Evolutionary conservation across 2,329 filamentous ascomycete genomes (phyloP).

Genomic region (Penicillium brasilianum): DNA sequence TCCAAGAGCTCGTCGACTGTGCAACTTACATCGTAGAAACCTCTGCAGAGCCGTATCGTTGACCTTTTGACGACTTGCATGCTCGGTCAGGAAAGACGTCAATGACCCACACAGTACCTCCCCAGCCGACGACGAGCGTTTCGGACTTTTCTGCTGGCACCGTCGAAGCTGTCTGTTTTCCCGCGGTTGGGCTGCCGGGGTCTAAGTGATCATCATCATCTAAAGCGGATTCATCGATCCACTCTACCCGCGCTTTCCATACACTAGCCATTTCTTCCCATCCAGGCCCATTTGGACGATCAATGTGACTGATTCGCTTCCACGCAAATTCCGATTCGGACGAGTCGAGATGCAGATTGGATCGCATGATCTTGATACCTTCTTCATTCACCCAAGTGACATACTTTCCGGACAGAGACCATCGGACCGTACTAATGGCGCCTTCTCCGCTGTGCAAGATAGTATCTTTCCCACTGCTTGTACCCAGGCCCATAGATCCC

Average conservation of each 20-base stretch:
- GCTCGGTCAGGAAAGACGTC: conserved; percentile 79
- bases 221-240: conserved; percentile 85
- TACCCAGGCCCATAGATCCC: conserved; percentile 80
- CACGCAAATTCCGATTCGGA: conserved; percentile 81
- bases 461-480: conserved; percentile 80
- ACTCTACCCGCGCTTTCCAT: conserved; percentile 90
- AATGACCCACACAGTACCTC: conserved; percentile 93
- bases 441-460: conserved; percentile 92
- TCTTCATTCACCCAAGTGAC: conserved; percentile 96
- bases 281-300: conserved; percentile 80
- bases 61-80: conserved; percentile 71
- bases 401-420: conserved; percentile 90
- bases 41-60: conserved; percentile 78
- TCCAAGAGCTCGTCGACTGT: conserved; percentile 27
- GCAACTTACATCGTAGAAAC: conserved; percentile 83
- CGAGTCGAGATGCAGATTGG: conserved; percentile 78
- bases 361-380: conserved; percentile 97
- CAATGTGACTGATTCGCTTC: conserved; percentile 92
- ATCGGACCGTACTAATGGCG: conserved; percentile 87
- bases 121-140: conserved; percentile 91
- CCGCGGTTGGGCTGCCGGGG: conserved; percentile 33
- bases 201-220: conserved; percentile 68
- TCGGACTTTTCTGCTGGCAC: conserved; percentile 59
- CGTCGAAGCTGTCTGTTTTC: conserved; percentile 51
- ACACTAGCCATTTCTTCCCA: conserved; percentile 98